A percentile compares a stretch with the other conserved stretches of the same genome.
phyloP scores from a whole-genome alignment of 345 rosid genomes.

The Combretum micranthum region DNA sequence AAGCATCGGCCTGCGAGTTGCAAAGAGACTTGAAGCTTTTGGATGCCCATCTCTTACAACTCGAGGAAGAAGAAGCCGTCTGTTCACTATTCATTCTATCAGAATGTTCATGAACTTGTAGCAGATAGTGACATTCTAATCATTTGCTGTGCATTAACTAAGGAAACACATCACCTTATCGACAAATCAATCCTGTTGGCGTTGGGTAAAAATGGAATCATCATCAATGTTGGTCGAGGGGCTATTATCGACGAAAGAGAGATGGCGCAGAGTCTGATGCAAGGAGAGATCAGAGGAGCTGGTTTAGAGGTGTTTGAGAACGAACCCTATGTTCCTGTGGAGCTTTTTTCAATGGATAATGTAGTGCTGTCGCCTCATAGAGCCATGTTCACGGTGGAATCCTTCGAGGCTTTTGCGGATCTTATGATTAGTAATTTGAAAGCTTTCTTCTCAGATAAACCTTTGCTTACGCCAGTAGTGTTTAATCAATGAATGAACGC shows the following conservation, averaged over 20 bases:
- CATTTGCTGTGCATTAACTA: constrained; percentile 26
- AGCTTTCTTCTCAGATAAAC: constrained; percentile 25
- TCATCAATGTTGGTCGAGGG: constrained; percentile 34
- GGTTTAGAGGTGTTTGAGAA: constrained; percentile 41
- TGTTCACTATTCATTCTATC: constrained; percentile 21
- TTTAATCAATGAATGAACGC: no score
- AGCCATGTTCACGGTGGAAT: constrained; percentile 29
- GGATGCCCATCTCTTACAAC: constrained; percentile 30
- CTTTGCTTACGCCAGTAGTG: no score
- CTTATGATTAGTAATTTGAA: constrained; percentile 26
- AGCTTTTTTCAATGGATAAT: constrained; percentile 23
- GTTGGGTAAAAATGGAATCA: constrained; percentile 21
- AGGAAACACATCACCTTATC: constrained; percentile 32
- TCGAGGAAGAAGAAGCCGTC: constrained; percentile 21
- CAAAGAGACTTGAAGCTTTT: constrained; percentile 28
- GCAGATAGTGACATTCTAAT: constrained; percentile 22
- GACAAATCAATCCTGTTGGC: constrained; percentile 21
- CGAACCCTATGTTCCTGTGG: constrained; percentile 27
- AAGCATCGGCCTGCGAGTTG: constrained; percentile 21
- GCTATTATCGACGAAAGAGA: constrained; percentile 32
- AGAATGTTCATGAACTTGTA: constrained; percentile 21
- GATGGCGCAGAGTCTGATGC: constrained; percentile 23
- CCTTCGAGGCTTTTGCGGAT: constrained; percentile 15
- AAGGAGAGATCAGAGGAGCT: constrained; percentile 32
- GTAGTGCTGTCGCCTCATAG: constrained; percentile 28